Evolutionary conservation across 495 filamentous ascomycete species (phyloP), one percentile per base, ranked within the genome.

Genomic region (Xylaria telfairii): DNA sequence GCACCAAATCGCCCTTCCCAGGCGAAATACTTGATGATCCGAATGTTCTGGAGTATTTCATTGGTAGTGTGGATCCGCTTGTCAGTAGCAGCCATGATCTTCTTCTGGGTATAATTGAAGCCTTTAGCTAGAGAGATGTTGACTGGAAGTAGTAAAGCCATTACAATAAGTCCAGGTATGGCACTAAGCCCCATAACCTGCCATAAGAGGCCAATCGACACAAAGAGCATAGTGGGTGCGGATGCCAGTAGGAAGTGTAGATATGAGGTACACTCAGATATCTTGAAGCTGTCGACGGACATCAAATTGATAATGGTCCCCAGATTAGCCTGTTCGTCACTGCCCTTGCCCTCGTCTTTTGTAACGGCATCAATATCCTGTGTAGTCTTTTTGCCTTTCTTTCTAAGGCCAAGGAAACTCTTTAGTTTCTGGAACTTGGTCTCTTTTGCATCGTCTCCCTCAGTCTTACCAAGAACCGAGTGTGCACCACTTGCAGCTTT

Each of bases 21-120:
- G 2, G 96, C 95, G 79, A 99, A 99, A 80, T 94, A 99, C 80
- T 99, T 99, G 88, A 99, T 98, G 75, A 99, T 98, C 41, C 96
- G 89, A 73, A 99, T 98, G 73, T 98, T 99, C 75, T 96, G 95
- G 28, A 99, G 85, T 9, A 98, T 92, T 79, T 99, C 96, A 80
- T 98, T 98, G 9, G 96, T 98, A 3, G 93, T 91, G 79, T 98
- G 92, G 71, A 99, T 99, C 42, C 96, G 91, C 73, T 95, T 94
- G 82, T 99, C 96, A 6, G 96, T 98, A 17, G 94, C 93, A 65
- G 93, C 90, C 84, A 98, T 91, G 73, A 99, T 98, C 73, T 88
- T 87, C 79, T 95, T 95, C 78, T 98, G 95, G 5, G 92, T 91
- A 47, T 84, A 86, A 68, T 90, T 90, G 82, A 99, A 99, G 44